Base-by-base conservation (phyloP, 345 rosid species). In the Microcos paniculata region DNA sequence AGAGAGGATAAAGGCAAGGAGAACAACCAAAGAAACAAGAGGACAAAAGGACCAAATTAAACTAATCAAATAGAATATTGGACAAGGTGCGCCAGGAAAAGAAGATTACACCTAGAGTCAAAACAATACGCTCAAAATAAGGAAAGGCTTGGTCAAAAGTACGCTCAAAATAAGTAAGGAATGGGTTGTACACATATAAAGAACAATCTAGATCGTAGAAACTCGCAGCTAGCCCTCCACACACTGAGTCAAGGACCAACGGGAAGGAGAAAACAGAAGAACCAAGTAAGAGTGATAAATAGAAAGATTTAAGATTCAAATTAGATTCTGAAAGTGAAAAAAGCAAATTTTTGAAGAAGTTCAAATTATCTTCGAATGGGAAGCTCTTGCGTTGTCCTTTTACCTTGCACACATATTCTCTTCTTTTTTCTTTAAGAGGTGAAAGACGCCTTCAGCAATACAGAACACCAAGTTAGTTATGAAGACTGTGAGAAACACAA, bases 351-450 rank as follows among this genome's bases (percentile, higher is more conserved):
- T 71, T 58, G 80, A 77, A 73, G 77, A 63, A 76, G 76, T 76
- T 83, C 81, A 66, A 31, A 79, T 62, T 81, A 88, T 80, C 82
- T 83, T 21, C 75, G 78, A 83, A 86, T 62, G 85, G 62, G 88
- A 85, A 79, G 77, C 91, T 84, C 93, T 87, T 76, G 84, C 76
- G 52, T 72, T 77, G 62, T 79, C 80, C 72, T 74, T 87, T 91
- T 93, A 96, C 98, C 99, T 96, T 96, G 96, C 97, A 92, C 78
- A 89, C 84, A 92, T 96, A 93, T 79, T 96, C 98, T 84, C 98
- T 93, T 82, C 97, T 88, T 90, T 91, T 87, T 82, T 94, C 96
- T 86, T 85, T 92, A 89, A 88, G 77, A 38, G 96, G 98, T 88
- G 99, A 87, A 78, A 81, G 89, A 69, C 91, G 98, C 99, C 98